Conservation (phyloP, 202 grass and related monocot species). For the Dendrocalamus latiflorus region DNA sequence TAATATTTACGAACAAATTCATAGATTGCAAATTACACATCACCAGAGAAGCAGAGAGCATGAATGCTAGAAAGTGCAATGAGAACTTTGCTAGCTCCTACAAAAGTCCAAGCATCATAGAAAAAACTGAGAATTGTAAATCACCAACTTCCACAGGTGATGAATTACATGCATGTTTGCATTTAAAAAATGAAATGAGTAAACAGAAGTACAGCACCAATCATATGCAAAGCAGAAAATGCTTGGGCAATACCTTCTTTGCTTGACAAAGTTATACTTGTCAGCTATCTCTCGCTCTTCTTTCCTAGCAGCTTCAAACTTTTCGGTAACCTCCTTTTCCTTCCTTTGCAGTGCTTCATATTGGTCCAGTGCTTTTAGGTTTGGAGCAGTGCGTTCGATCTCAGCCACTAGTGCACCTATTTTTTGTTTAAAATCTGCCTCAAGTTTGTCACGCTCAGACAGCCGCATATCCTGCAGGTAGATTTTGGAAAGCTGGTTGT, state of each 20-base stretch:
- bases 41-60: neutral
- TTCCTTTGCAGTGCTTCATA: conserved; percentile 83
- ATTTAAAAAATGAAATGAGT: neutral
- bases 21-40: neutral
- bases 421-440: conserved; percentile 79
- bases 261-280: conserved; percentile 73
- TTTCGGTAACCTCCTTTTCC: conserved; percentile 87
- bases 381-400: conserved; percentile 87
- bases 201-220: neutral
- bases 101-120: neutral
- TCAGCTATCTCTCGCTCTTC: conserved; percentile 91
- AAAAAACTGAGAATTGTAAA: neutral
- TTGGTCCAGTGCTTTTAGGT: conserved; percentile 93
- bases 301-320: conserved; percentile 89
- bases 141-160: no score
- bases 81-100: neutral
- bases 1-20: neutral
- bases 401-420: conserved; percentile 58
- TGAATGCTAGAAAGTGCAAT: neutral
- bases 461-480: conserved; percentile 62
- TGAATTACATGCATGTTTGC: no score
- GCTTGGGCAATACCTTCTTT: conserved; percentile 55
- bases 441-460: conserved; percentile 77
- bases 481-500: conserved; percentile 61
- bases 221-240: conserved; percentile 10